phyloP scores from a whole-genome alignment of 2,329 filamentous ascomycete genomes.

The Sporothrix phasma region DNA sequence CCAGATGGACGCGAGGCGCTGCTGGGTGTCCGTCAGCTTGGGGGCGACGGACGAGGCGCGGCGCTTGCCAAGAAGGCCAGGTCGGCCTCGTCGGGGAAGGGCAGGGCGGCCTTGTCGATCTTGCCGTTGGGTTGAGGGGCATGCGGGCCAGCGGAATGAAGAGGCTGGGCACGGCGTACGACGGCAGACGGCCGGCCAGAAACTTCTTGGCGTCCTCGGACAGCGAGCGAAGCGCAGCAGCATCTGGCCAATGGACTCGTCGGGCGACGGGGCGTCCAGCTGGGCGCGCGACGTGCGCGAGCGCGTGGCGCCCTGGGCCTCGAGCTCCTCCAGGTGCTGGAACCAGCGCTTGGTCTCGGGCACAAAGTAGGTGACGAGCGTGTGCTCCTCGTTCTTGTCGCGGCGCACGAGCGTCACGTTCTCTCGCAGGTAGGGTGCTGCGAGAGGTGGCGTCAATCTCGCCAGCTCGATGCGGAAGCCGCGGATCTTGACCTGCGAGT shows the following conservation, averaged over 20 bases:
- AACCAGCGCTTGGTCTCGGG: slow-evolving; percentile 65
- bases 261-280: slow-evolving; percentile 38
- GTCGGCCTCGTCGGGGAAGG: slow-evolving; percentile 64
- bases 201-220: slow-evolving; percentile 28
- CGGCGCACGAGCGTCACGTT: slow-evolving; percentile 77
- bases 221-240: slow-evolving; percentile 14
- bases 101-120: slow-evolving; percentile 67
- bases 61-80: slow-evolving; percentile 22
- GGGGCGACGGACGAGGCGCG: slow-evolving; percentile 18
- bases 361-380: slow-evolving; percentile 81
- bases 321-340: slow-evolving; percentile 40
- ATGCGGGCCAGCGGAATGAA: slow-evolving; percentile 60
- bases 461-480: slow-evolving; percentile 92
- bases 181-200: slow-evolving; percentile 60
- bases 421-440: slow-evolving; percentile 68
- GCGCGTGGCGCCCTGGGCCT: slow-evolving; percentile 37
- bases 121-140: slow-evolving; percentile 59
- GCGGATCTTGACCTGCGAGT: slow-evolving; percentile 79
- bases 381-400: slow-evolving; percentile 76
- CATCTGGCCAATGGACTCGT: slow-evolving; percentile 15
- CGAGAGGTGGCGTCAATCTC: slow-evolving; percentile 84
- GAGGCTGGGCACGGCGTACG: slow-evolving; percentile 65
- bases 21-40: slow-evolving; percentile 46
- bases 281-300: slow-evolving; percentile 32
- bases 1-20: slow-evolving; percentile 62